Evolutionary conservation across 2,329 filamentous ascomycete species (phyloP), one percentile per base, ranked within the genome.

Genomic region (Albifimbria verrucaria): DNA sequence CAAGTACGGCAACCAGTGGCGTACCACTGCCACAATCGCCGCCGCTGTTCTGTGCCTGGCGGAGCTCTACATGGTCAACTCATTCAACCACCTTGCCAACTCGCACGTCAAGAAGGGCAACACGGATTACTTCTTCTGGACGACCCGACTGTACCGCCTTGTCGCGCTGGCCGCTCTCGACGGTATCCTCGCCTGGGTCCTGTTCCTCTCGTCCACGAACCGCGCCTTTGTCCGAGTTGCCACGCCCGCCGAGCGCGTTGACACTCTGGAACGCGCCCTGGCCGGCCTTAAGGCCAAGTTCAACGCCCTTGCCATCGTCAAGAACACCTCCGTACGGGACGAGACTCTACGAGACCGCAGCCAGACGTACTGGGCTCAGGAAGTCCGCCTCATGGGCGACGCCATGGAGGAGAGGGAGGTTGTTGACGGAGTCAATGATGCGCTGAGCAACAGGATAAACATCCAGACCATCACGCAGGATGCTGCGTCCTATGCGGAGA

Each of bases 361-460:
- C 48, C 81, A 87, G 60, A 79, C 77, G 17, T 97, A 97, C 72
- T 97, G 93, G 93, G 74, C 77, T 10, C 86, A 87, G 44, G 90
- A 97, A 73, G 87, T 84, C 7, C 76, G 81, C 49, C 69, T 90
- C 25, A 90, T 89, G 81, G 75, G 80, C 32, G 84, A 88, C 63
- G 84, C 89, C 22, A 88, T 95, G 80, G 88, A 92, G 75, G 88
- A 93, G 57, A 79, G 84, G 56, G 87, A 89, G 56, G 89, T 92
- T 7, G 73, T 90, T 32, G 85, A 87, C 62, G 83, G 87, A 50
- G 81, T 91, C 56, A 86, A 88, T 54, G 81, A 85, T 65, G 88
- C 85, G 11, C 68, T 92, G 59, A 74, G 76, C 62, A 81, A 79
- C 57, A 79, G 85, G 51, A 79, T 90, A 54, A 79, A 90, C 64